These are phyloP conservation scores for Fusarium vanettenii DNA, from an alignment of 2,329 filamentous ascomycete species.

Conservation along the genomic window DNA sequence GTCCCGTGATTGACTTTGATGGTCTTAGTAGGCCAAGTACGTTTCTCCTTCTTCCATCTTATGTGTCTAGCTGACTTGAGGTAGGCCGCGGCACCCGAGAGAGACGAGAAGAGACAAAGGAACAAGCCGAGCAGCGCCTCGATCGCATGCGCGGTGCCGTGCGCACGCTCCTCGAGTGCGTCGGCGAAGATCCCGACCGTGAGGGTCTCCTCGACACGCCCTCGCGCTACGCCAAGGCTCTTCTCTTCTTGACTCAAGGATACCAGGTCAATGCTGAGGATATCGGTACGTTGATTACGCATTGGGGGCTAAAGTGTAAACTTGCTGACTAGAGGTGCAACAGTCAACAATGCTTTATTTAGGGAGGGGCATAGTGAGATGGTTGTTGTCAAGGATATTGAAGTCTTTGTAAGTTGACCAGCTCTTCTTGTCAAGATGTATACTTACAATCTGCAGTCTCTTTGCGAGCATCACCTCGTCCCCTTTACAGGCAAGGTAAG, in stretches of 20 bases:
- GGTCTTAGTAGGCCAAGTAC: conserved; percentile 69
- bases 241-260: conserved; percentile 95
- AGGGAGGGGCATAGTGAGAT: conserved; percentile 97
- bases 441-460: conserved; percentile 61
- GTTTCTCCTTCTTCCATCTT: conserved; percentile 28
- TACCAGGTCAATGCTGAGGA: conserved; percentile 95
- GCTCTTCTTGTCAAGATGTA: not conserved
- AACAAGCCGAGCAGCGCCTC: conserved; percentile 60
- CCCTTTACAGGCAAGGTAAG: conserved; percentile 93
- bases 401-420: conserved; percentile 66
- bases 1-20: conserved; percentile 71
- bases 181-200: conserved; percentile 75
- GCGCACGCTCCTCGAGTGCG: conserved; percentile 74
- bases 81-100: conserved; percentile 73
- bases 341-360: conserved; percentile 89
- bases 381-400: conserved; percentile 98
- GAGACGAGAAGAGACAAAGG: conserved; percentile 66
- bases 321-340: not conserved
- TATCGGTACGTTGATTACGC: conserved; percentile 62
- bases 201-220: conserved; percentile 77
- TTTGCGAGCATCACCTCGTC: conserved; percentile 98
- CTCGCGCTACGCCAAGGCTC: conserved; percentile 90
- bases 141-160: conserved; percentile 71
- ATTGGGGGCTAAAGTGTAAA: not conserved
- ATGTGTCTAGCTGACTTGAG: not conserved